Percentiles rank a stretch among this genome's conserved stretches.
phyloP scores from a whole-genome alignment of 208 protist genomes.

The Leishmania arabica region DNA sequence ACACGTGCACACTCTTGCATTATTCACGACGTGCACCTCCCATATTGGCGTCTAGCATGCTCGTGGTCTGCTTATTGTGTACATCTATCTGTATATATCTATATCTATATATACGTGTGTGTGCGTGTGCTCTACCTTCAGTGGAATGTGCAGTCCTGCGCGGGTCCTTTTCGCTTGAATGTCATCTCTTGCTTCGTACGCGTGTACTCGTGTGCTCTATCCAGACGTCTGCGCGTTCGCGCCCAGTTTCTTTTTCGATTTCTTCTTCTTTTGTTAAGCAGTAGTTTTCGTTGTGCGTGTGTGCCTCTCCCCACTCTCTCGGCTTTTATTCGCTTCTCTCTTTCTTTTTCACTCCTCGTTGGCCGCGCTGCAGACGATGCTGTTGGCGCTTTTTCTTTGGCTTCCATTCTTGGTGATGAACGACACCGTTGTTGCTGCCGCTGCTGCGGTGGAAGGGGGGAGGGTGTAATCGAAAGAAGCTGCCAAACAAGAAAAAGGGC shows the following conservation, averaged over 20 bases:
- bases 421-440: neutral
- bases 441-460: neutral
- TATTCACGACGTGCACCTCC: neutral
- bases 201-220: neutral
- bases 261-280: accelerated
- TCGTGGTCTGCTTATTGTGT: neutral
- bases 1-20: neutral
- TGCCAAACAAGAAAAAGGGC: neutral
- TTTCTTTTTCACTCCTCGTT: no score
- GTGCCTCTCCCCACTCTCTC: no score
- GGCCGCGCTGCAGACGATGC: neutral
- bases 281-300: no score
- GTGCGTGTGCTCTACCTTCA: neutral
- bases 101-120: neutral
- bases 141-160: neutral
- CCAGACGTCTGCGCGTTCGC: neutral
- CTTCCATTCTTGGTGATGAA: neutral
- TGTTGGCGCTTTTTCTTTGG: neutral
- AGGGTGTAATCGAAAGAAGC: neutral
- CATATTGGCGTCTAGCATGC: neutral
- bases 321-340: neutral
- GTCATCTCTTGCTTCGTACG: neutral
- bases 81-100: neutral
- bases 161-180: neutral
- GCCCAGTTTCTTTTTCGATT: neutral